Base-by-base conservation (phyloP, 306 rosid genomes). In the Albizia julibrissin region DNA sequence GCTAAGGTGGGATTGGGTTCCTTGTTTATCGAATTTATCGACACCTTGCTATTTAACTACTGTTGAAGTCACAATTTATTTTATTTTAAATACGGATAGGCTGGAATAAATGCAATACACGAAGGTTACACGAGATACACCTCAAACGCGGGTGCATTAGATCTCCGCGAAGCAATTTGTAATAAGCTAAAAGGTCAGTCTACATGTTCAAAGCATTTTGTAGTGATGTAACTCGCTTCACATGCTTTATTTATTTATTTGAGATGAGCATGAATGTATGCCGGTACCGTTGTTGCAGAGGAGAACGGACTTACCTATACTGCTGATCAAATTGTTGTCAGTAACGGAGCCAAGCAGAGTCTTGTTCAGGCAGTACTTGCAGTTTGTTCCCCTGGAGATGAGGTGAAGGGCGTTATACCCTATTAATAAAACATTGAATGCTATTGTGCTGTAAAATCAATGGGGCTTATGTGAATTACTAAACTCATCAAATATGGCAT, bases 311-410 rank as follows among this genome's bases (percentile, higher is more conserved):
- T 95, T 62, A 85, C 84, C 18, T 95, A 92, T 69, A 87, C 93
- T n/a, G 88, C 96, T 37, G 94, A 95, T 87, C 93, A 92, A 86
- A 81, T 95, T 64, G 83, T 95, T 62, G 91, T 95, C 80, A 92
- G 97, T 80, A 95, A 95, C 81, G 99, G 99, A 82, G 99, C 99
- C 71, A 95, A 95, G 85, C 99, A 95, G 90, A 87, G 96, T 85
- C 27, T 86, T 86, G 16, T 89, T 77, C 99, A 95, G 80, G 98
- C 97, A 6, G 78, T 93, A 47, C 84, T 91, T 50, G 98, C 99
- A 10, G 98, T 95, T 83, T 95, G 98, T 80, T 85, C 97, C 31
- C 97, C 99, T 0, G 96, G 98, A 31, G 97, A 95, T 71, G 98
- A 95, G 92, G 99, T 93, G 69, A 50, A 46, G 69, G 13, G 29